Evolutionary conservation across 805 yeast genomes (phyloP).

Genomic region (Wickerhamiella bombiphila): DNA sequence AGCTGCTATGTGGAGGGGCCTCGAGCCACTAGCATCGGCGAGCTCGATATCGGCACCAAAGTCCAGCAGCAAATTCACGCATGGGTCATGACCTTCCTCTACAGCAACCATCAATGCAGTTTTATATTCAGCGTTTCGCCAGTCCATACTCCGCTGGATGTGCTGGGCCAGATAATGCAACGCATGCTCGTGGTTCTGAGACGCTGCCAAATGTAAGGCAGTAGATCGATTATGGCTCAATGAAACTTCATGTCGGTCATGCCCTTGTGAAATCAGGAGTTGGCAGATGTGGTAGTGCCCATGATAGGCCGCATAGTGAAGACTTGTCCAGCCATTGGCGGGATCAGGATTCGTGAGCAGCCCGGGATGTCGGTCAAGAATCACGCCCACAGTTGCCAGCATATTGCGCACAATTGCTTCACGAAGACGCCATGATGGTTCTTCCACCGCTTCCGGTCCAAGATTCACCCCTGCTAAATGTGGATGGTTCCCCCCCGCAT

Average conservation of each 20-base stretch:
- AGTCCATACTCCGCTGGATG: conserved; percentile 42
- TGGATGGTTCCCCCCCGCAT: too few relatives aligned
- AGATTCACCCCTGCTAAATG: neutral
- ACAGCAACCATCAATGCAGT: conserved; percentile 52
- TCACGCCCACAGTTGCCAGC: conserved; percentile 44
- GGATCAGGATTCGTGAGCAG: conserved; percentile 56
- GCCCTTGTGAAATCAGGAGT: conserved; percentile 38
- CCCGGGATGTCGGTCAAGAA: conserved; percentile 55
- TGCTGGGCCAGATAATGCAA: conserved; percentile 59
- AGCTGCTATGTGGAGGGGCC: conserved; percentile 74
- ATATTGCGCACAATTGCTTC: conserved; percentile 52
- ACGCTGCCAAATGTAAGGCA: conserved; percentile 56
- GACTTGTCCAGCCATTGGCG: conserved; percentile 62
- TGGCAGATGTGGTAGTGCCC: conserved; percentile 60
- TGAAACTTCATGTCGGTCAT: conserved; percentile 36
- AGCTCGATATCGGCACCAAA: conserved; percentile 65
- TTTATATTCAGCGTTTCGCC: conserved; percentile 34
- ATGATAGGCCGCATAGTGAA: conserved; percentile 66
- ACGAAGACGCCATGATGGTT: conserved; percentile 52
- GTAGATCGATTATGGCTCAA: conserved; percentile 43
- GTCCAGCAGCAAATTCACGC: conserved; percentile 49
- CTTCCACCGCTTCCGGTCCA: conserved; percentile 23
- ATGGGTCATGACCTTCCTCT: conserved; percentile 41
- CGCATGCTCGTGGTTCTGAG: conserved; percentile 53
- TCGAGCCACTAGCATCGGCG: conserved; percentile 60